Evolutionary conservation across 73 alveolate genomes (phyloP), one percentile per base, ranked within the genome.

Genomic region (Paramecium bursaria): DNA sequence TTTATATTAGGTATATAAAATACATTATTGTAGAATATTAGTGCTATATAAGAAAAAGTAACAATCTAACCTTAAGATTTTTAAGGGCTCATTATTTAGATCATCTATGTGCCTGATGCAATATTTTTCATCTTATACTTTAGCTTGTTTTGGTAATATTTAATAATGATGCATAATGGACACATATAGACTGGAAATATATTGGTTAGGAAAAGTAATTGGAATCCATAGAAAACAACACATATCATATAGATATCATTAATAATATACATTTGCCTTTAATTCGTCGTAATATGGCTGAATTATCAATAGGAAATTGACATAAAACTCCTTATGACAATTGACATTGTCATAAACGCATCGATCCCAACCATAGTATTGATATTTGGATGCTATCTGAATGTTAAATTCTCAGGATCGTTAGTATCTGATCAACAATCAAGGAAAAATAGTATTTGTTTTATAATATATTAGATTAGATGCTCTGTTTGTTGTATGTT

Each of bases 81-180:
- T 30, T 57, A 50, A 57, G 22, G 33, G 33, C 14, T 27, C 76
- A 57, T 57, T 13, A 57, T 67, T 15, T 42, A 67, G 50, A 67
- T 57, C 33, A 35, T 42, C 2, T 67, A 67, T 67, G 57, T 67
- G 5, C 82, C 82, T 25, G 82, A 67, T 67, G 82, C 82, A 2
- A 67, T 67, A 11, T 67, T 67, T 4, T 67, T 67, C 44, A 47
- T 67, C 7, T 21, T 67, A 2, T 67, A 67, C 21, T 31, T 67
- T 33, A 25, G 50, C 19, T 15, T 67, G 21, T 67, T 67, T 42
- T 67, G 82, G 82, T 57, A 67, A 21, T 67, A 25, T 23, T 17
- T 67, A 5, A 67, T 67, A 21, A 67, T 67, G 82, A 42, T 67
- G 60, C 55, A 67, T 42, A 35, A 67, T 17, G 82, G 82, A 39